A percentile compares a stretch with the other conserved stretches of the same genome.
Conservation (phyloP, 257 asterid genomes). For the Fraxinus quadrangulata region DNA sequence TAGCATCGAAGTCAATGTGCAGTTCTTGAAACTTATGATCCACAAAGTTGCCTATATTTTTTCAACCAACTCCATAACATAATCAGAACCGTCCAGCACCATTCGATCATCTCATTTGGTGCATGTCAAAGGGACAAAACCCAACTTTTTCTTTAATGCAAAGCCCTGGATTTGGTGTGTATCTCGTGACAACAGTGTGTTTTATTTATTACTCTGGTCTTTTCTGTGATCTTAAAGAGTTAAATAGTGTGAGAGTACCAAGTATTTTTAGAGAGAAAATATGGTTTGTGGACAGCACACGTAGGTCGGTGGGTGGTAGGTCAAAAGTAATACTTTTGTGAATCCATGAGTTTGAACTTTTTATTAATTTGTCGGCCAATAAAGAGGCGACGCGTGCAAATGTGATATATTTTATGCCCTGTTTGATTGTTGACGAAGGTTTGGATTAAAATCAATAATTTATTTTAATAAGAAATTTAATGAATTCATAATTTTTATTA, state of each 20-base stretch:
- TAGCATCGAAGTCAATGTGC: slow-evolving; percentile 59
- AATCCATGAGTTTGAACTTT: neutral
- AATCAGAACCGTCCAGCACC: slow-evolving; percentile 76
- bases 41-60: slow-evolving; percentile 55
- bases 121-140: slow-evolving; percentile 20
- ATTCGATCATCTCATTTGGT: slow-evolving; percentile 6
- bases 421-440: too few species aligned
- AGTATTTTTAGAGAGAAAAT: neutral
- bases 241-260: neutral
- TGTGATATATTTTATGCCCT: neutral
- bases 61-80: slow-evolving; percentile 83
- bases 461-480: too few species aligned
- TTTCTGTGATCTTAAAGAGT: neutral
- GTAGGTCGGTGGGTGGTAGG: slow-evolving; percentile 11
- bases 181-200: neutral
- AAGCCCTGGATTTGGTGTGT: neutral
- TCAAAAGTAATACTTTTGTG: neutral
- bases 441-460: too few species aligned
- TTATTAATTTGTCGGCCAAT: neutral
- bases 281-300: slow-evolving; percentile 18
- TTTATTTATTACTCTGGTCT: neutral
- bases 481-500: too few species aligned
- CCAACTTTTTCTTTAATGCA: neutral
- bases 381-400: slow-evolving; percentile 15
- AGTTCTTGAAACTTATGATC: slow-evolving; percentile 79